Percentiles rank a stretch among this genome's conserved stretches.
phyloP scores from a whole-genome alignment of 2,329 filamentous ascomycete genomes.

The Trichophyton mentagrophytes region DNA sequence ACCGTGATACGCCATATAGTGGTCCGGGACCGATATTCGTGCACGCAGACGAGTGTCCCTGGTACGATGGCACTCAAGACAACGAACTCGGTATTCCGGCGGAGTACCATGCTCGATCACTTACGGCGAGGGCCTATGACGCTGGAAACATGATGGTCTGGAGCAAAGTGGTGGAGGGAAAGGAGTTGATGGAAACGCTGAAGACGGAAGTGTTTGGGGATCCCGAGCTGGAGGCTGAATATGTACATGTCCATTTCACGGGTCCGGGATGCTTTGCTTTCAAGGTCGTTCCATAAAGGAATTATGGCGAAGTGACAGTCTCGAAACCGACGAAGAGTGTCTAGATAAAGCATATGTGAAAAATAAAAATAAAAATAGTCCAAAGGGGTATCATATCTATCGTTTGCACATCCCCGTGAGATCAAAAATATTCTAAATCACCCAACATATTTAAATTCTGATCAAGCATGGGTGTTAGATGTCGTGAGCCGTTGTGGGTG shows the following conservation, averaged over 20 bases:
- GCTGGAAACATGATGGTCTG: slow-evolving; percentile 6
- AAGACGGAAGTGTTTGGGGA: neutral
- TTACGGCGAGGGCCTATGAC: slow-evolving; percentile 2
- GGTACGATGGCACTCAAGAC: neutral
- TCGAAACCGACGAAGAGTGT: neutral
- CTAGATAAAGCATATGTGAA: neutral
- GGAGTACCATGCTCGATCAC: neutral
- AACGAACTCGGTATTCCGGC: neutral
- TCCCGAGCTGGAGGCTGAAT: neutral
- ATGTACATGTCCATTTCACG: slow-evolving; percentile 7
- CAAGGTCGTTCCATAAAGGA: neutral
- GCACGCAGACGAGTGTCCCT: slow-evolving; percentile 1
- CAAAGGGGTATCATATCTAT: neutral
- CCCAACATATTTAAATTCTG: neutral
- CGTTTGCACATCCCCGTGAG: neutral
- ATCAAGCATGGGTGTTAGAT: neutral
- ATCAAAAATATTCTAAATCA: neutral
- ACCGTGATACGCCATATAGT: neutral
- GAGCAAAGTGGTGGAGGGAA: slow-evolving; percentile 1
- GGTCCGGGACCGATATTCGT: slow-evolving; percentile 4
- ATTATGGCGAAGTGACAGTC: too few species aligned
- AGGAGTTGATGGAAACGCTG: neutral
- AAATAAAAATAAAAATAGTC: neutral
- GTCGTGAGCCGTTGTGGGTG: neutral
- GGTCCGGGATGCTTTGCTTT: slow-evolving; percentile 9